Evolutionary conservation across 2,329 filamentous ascomycete genomes (phyloP).

Genomic region (Coniochaeta sp.): DNA sequence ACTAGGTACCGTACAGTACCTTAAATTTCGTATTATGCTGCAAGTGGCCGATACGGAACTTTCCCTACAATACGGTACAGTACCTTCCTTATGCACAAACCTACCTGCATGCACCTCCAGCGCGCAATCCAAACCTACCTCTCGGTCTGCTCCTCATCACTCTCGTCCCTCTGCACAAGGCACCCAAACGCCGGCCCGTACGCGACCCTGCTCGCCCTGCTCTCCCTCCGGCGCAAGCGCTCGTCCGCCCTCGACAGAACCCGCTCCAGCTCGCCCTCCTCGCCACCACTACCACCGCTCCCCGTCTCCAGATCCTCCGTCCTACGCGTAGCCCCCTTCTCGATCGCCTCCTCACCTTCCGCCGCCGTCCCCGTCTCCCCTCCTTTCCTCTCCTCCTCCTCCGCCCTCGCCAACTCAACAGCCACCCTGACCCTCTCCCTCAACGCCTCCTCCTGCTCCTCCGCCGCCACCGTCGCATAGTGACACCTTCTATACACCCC

Average conservation of each 20-base stretch:
- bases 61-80: too few relatives aligned
- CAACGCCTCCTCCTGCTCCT: conserved; percentile 15
- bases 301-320: not conserved
- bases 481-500: conserved; percentile 23
- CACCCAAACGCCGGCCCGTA: not conserved
- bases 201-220: not conserved
- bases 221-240: not conserved
- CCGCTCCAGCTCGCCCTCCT: not conserved
- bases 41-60: too few relatives aligned
- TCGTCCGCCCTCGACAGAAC: not conserved
- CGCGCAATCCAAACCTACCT: not conserved
- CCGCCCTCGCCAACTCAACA: conserved; percentile 13
- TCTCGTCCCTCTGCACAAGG: not conserved
- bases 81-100: too few relatives aligned
- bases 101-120: not conserved
- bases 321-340: not conserved
- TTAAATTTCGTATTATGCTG: too few relatives aligned
- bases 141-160: not conserved
- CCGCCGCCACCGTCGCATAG: conserved; percentile 19
- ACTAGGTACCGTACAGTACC: too few relatives aligned
- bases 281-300: not conserved
- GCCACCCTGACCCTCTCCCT: conserved; percentile 18
- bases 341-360: not conserved
- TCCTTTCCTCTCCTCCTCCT: not conserved
- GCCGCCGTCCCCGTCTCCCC: not conserved